These are phyloP conservation scores for Cavenderia fasciculata DNA, from an alignment of 78 protist genomes.

Conservation along the genomic window DNA sequence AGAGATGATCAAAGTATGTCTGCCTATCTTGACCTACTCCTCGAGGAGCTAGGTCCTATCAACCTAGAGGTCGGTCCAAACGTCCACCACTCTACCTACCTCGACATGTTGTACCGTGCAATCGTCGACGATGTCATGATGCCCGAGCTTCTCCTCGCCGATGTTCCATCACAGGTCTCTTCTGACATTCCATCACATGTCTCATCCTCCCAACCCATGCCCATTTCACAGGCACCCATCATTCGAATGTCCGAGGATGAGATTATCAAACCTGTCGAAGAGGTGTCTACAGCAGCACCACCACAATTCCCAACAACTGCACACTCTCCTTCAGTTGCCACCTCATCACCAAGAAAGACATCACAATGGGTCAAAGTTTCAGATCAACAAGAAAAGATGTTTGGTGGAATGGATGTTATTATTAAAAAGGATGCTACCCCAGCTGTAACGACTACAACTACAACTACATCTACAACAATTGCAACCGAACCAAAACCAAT, in stretches of 20 bases:
- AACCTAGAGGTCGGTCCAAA: too few species aligned
- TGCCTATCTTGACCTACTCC: too few species aligned
- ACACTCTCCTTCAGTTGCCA: background rate
- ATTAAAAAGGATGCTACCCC: background rate
- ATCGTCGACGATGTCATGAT: background rate
- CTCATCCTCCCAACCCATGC: background rate
- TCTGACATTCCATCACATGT: background rate
- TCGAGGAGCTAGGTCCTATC: too few species aligned
- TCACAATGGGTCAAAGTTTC: background rate
- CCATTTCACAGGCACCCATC: background rate
- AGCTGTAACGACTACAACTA: background rate
- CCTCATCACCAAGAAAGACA: background rate
- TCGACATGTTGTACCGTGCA: constrained; percentile 46
- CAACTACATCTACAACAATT: too few species aligned
- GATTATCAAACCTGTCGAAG: background rate
- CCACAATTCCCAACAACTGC: background rate
- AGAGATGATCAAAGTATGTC: too few species aligned
- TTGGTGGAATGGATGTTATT: constrained; percentile 18
- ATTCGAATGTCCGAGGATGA: constrained; percentile 19
- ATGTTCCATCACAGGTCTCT: background rate
- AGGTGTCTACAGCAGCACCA: background rate
- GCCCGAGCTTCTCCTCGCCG: background rate
- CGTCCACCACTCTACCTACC: too few species aligned
- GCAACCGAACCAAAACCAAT: too few species aligned
- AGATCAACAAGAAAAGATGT: constrained; percentile 10